Evolutionary conservation across 163 green algal species (phyloP), one percentile per base, ranked within the genome.

Genomic region (Chlorella variabilis): DNA sequence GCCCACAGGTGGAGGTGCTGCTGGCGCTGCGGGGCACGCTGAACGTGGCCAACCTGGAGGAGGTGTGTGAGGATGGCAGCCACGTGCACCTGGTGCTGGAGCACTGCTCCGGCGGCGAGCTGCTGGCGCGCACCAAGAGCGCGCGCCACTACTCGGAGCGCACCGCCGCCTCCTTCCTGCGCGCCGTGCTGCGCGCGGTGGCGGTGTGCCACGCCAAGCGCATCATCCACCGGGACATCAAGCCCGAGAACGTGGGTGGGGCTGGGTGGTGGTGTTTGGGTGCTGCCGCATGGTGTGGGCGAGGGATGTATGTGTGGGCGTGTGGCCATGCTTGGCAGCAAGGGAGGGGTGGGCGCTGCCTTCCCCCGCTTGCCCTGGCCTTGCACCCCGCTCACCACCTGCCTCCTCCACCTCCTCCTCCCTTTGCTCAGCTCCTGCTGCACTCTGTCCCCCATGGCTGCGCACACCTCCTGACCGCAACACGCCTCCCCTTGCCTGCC

Each of bases 61-160:
- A 71, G 23, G 90, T 87, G 21, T 93, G 93, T 73, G 94, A 98
- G 84, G 94, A 98, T 83, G 86, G 89, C 36, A 86, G 90, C 38
- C 81, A 87, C 71, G 92, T 97, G 7, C 92, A 97, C 84, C 89
- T 97, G 41, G 87, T 93, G 0, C 94, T 98, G 89, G 93, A 97
- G 81, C 85, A 97, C 17, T 97, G 93, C 77, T 85, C 81, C 0
- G 94, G 94, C 25, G 94, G 94, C 2, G 93, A 98, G 87, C 91
- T 98, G 29, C 95, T 98, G 87, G 92, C 95, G 68, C 84, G 94
- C 68, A 87, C 85, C 49, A 89, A 89, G 75, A 87, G 88, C 29
- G 81, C 75, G 18, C 63, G 78, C 23, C 89, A 92, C 74, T 96
- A 95, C 86, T 90, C 75, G 31, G 93, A 96, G 83, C 82, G 87